Evolutionary conservation across 225 moss, liverwort and hornwort species (phyloP).

Genomic region (Sphagnum tenellum): DNA sequence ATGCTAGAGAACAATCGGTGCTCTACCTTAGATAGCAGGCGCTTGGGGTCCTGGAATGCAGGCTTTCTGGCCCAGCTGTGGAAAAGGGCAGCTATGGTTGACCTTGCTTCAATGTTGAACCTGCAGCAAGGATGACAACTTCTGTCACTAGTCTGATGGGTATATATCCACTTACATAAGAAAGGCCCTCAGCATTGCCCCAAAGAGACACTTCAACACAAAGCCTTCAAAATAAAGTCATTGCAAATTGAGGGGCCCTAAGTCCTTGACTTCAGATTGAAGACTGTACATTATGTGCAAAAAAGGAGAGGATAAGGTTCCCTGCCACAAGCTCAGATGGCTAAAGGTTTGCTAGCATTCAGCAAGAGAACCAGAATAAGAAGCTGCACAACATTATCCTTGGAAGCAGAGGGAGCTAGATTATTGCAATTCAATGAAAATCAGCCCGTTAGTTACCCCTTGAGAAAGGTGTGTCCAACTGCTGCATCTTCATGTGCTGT

Average conservation of each 20-base stretch:
- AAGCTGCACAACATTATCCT: no score
- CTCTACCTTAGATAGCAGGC: constrained; percentile 72
- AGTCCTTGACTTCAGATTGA: no score
- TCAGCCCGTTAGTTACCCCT: constrained; percentile 18
- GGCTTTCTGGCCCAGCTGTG: constrained; percentile 93
- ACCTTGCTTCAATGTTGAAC: constrained; percentile 69
- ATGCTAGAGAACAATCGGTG: no score
- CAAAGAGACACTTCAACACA: background rate
- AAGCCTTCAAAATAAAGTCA: no score
- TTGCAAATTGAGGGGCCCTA: no score
- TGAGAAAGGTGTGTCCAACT: constrained; percentile 39
- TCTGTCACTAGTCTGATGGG: no score
- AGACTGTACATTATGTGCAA: no score
- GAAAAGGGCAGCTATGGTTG: constrained; percentile 69
- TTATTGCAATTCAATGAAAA: no score
- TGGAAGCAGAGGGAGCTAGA: background rate
- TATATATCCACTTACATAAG: no score
- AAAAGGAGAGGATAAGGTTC: no score
- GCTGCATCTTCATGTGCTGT: constrained; percentile 18
- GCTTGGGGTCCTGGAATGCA: constrained; percentile 77
- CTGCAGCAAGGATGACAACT: constrained; percentile 17
- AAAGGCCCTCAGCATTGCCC: background rate
- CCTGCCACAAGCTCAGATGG: background rate
- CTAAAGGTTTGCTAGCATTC: background rate
- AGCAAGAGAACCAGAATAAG: background rate